Conservation (phyloP, 495 filamentous ascomycete genomes). For the Xylaria flabelliformis region DNA sequence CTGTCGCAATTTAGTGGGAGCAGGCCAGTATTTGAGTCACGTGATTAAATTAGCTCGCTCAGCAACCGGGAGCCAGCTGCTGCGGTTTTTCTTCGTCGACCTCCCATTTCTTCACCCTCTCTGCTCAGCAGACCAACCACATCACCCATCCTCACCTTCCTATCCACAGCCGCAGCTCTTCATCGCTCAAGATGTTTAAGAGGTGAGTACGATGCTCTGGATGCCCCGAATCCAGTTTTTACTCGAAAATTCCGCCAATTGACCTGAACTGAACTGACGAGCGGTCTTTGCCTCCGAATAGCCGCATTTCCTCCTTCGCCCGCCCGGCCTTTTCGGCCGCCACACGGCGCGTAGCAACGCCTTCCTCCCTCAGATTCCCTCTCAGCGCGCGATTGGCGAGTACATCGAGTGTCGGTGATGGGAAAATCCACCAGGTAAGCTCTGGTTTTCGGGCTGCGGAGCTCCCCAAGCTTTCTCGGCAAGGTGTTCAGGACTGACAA, state of each 20-base stretch:
- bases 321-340: slow-evolving; percentile 72
- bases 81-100: slow-evolving; percentile 40
- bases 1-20: not conserved
- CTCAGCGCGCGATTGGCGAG: slow-evolving; percentile 72
- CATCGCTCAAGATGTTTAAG: slow-evolving; percentile 83
- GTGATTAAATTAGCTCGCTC: slow-evolving; percentile 27
- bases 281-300: slow-evolving; percentile 50
- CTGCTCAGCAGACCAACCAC: slow-evolving; percentile 36
- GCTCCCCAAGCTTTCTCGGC: slow-evolving; percentile 13
- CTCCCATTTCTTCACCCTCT: slow-evolving; percentile 42
- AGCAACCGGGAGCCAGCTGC: slow-evolving; percentile 22
- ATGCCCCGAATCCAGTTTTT: slow-evolving; percentile 24
- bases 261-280: slow-evolving; percentile 53
- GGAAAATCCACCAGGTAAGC: slow-evolving; percentile 83
- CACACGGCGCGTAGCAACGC: slow-evolving; percentile 72
- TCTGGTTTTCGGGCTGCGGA: slow-evolving; percentile 7
- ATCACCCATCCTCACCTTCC: slow-evolving; percentile 51
- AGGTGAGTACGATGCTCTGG: slow-evolving; percentile 64
- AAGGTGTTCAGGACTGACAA: slow-evolving; percentile 46
- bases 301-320: slow-evolving; percentile 81
- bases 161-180: slow-evolving; percentile 54
- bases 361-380: slow-evolving; percentile 66
- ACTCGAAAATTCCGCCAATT: slow-evolving; percentile 16
- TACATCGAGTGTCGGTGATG: slow-evolving; percentile 63
- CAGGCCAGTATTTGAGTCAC: slow-evolving; percentile 8